phyloP scores from a whole-genome alignment of 2,329 filamentous ascomycete genomes.

The Neocatenulostroma microsporum region DNA sequence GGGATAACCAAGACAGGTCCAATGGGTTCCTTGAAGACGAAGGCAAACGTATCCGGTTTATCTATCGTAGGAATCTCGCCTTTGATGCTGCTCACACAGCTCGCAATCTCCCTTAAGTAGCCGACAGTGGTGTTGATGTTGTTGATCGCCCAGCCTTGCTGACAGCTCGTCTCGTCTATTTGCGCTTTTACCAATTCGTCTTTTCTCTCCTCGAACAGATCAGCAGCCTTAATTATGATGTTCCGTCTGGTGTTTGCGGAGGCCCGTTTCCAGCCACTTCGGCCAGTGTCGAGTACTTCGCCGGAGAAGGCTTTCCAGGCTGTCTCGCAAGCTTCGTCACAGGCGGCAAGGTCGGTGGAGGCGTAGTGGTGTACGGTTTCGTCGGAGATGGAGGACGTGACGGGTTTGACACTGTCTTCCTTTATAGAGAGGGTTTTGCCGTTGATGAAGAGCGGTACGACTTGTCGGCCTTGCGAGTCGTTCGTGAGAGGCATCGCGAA shows the following conservation, averaged over 20 bases:
- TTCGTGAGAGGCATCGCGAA: slow-evolving; percentile 14
- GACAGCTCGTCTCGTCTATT: slow-evolving; percentile 26
- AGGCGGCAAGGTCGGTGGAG: slow-evolving; percentile 15
- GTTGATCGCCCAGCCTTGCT: slow-evolving; percentile 33
- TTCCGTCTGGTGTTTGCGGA: slow-evolving; percentile 21
- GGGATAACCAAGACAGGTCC: slow-evolving; percentile 18
- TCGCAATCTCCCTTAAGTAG: slow-evolving; percentile 26
- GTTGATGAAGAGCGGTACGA: slow-evolving; percentile 25
- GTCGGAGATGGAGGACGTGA: slow-evolving; percentile 17
- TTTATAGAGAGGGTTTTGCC: slow-evolving; percentile 16
- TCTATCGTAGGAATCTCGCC: slow-evolving; percentile 21
- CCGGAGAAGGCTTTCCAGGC: slow-evolving; percentile 24
- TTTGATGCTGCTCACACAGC: slow-evolving; percentile 11
- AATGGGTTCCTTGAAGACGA: slow-evolving; percentile 28
- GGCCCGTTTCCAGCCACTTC: slow-evolving; percentile 22
- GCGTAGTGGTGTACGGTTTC: slow-evolving; percentile 24
- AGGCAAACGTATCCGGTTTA: slow-evolving; percentile 22
- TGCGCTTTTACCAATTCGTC: slow-evolving; percentile 21
- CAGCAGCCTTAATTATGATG: slow-evolving; percentile 24
- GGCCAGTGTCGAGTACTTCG: slow-evolving; percentile 9
- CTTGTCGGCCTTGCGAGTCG: slow-evolving; percentile 14
- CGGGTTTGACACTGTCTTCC: slow-evolving; percentile 15
- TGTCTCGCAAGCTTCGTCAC: slow-evolving; percentile 20
- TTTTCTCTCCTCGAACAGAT: slow-evolving; percentile 22
- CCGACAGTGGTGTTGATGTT: slow-evolving; percentile 25